phyloP scores from a whole-genome alignment of 495 filamentous ascomycete genomes.

The Penicillium coffeae region DNA sequence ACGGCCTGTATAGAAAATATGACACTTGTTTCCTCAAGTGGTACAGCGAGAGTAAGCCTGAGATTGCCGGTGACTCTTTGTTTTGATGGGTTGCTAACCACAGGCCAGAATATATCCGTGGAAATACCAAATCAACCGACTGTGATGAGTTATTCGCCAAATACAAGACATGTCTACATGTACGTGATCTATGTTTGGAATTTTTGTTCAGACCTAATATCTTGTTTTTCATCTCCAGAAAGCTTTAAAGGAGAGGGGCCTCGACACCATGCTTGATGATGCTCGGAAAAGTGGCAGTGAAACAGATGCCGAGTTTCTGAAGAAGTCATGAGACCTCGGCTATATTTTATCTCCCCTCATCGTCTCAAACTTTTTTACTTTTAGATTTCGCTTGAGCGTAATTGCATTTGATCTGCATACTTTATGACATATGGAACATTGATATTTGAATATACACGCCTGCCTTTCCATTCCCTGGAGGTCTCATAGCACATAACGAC shows the following conservation, averaged over 20 bases:
- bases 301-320: slow-evolving; percentile 69
- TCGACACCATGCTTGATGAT: slow-evolving; percentile 82
- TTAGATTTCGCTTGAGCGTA: slow-evolving; percentile 19
- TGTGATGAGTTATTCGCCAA: slow-evolving; percentile 79
- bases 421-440: not conserved
- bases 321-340: slow-evolving; percentile 28
- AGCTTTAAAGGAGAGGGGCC: slow-evolving; percentile 77
- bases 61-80: not conserved
- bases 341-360: slow-evolving; percentile 7
- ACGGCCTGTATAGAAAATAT: slow-evolving; percentile 58
- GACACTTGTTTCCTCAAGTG: slow-evolving; percentile 92
- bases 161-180: slow-evolving; percentile 77
- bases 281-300: slow-evolving; percentile 78
- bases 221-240: too few relatives aligned
- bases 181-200: too few relatives aligned
- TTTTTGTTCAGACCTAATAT: too few relatives aligned
- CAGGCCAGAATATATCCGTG: slow-evolving; percentile 74
- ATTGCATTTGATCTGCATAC: not conserved
- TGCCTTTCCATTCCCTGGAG: too few relatives aligned
- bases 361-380: slow-evolving; percentile 10
- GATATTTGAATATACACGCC: too few relatives aligned
- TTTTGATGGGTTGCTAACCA: slow-evolving; percentile 5
- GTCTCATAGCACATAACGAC: not conserved
- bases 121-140: slow-evolving; percentile 74
- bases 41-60: slow-evolving; percentile 83